Evolutionary conservation across 345 rosid genomes (phyloP), one percentile per base, ranked within the genome.

Genomic region (Syzygium grande): DNA sequence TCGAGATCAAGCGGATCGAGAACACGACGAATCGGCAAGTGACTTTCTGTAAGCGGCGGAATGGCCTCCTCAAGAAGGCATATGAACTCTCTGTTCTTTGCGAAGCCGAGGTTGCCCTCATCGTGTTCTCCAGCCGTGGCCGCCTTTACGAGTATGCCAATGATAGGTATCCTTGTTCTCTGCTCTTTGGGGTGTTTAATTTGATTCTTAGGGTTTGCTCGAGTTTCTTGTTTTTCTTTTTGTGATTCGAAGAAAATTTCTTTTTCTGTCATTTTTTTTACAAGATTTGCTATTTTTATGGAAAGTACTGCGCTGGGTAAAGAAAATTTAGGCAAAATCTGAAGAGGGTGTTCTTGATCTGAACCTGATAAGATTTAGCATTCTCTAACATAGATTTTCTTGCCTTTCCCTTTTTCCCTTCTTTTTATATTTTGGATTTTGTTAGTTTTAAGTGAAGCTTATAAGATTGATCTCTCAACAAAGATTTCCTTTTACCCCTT

Each of bases 1-100:
- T 98, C 90, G 99, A 96, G 94, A 98, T 98, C 96, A 98, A 98
- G 94, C 95, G 99, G 96, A 98, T 98, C 95, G 99, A 98, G 88
- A 98, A 98, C 97, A 98, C 99, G 3, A 96, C 99, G 2, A 98
- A 96, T 88, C 96, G 99, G 51, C 99, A 98, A 90, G 99, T 98
- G 9, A 98, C 99, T 88, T 98, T 98, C 92, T 98, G 99, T 92
- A 98, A 98, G 92, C 92, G 99, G 85, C 93, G 99, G 84, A 96
- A 95, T 89, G 99, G 99, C 85, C 89, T 97, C 92, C 98, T 97
- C 86, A 97, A 97, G 92, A 97, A 97, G 88, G 99, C 99, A 55
- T 97, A 97, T 83, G 99, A 97, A 88, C 91, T 97, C 86, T 97
- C 99, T 73, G 98, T 97, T 90, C 98, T 97, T 65, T 95, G 97